Evolutionary conservation across 208 protist genomes (phyloP).

Genomic region (Dictyostelium gargantuum): DNA sequence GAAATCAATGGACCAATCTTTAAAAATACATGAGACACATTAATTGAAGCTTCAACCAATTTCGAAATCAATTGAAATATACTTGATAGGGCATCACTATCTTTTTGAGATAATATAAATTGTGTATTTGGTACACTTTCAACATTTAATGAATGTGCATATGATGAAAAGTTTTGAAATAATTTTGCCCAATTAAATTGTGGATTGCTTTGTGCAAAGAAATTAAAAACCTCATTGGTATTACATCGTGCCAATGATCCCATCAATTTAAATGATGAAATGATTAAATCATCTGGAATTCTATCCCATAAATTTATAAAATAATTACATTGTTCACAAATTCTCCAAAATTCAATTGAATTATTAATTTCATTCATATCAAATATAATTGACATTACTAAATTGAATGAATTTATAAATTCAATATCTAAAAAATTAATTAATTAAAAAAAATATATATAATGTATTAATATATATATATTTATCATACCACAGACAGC

Average conservation of each 20-base stretch:
- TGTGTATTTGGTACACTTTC: background rate
- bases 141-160: background rate
- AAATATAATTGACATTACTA: conserved; percentile 15
- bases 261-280: conserved; percentile 42
- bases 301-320: background rate
- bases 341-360: conserved; percentile 43
- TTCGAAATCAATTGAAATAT: conserved; percentile 3
- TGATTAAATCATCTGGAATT: conserved; percentile 11
- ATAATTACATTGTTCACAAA: background rate
- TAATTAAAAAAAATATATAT: background rate
- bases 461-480: background rate
- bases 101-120: background rate
- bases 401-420: conserved; percentile 45
- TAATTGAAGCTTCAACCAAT: background rate
- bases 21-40: background rate
- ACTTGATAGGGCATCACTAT: background rate
- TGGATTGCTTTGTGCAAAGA: background rate
- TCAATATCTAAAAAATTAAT: background rate
- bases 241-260: background rate
- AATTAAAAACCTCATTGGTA: conserved; percentile 34
- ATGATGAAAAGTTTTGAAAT: background rate
- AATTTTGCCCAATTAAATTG: conserved; percentile 38
- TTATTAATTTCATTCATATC: background rate
- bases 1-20: background rate
- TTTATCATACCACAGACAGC: too few relatives aligned